Base-by-base conservation (phyloP, 495 filamentous ascomycete species). In the Aspergillus cavernicola region DNA sequence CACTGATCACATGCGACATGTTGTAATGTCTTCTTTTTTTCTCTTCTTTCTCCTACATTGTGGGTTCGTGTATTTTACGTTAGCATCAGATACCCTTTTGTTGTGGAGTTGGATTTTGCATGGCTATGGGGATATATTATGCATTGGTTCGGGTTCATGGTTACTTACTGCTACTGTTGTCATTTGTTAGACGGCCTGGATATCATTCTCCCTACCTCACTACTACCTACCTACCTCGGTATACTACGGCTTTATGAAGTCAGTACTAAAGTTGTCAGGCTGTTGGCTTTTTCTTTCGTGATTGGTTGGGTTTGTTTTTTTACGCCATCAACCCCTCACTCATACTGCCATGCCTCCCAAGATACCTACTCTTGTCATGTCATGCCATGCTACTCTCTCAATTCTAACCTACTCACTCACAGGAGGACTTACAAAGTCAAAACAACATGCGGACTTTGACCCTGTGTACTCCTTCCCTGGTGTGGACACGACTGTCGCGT, bases 21-120 rank as follows among this genome's bases (percentile, higher is more conserved):
- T n/a, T 15, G 20, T 31, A 36, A 36, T 39, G 37, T 31, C 32
- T 26, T 22, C 35, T 15, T n/a, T 24, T 22, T 40, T 42, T 16
- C 15, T 36, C 35, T 41, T 39, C 19, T 8, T 28, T 42, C 36
- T 45, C 24, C n/a, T 39, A 40, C 16, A 31, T 32, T 42, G 37
- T 42, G 36, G 18, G 28, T 35, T 24, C 32, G 45, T 47, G 40
- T 52, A 45, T 42, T 16, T 41, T 55, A 43, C 18, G 23, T 42
- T 56, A 19, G 38, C 45, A 48, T 37, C 26, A 42, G 53, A 47
- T 55, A 46, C 42, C 42, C 37, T 37, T 40, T 44, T 23, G 44
- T 38, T 57, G 20, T 46, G 41, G 33, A 24, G 19, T 44, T 37
- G 24, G 32, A 23, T 24, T 41, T 38, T 33, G 19, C 31, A 22